These are phyloP conservation scores for Besnoitia besnoiti DNA, from an alignment of 169 alveolate species.

Conservation along the genomic window DNA sequence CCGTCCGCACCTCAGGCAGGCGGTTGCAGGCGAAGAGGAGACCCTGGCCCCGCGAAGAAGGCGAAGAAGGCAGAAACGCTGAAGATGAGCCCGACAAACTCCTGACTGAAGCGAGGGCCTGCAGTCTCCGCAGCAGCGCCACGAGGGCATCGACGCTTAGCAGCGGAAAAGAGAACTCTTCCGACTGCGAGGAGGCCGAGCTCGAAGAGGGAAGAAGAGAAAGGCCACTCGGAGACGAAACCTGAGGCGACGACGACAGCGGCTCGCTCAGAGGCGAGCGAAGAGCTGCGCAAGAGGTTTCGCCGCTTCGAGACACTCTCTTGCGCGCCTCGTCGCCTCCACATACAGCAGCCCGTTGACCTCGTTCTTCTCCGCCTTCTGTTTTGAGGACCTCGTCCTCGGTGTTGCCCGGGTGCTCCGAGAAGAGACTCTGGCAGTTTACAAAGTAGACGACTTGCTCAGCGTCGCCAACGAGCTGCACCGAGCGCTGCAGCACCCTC, in stretches of 20 bases:
- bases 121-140: not conserved
- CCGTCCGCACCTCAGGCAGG: not conserved
- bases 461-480: not conserved
- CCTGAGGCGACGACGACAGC: not conserved
- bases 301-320: not conserved
- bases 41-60: not conserved
- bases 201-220: not conserved
- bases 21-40: constrained; percentile 17
- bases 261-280: no score
- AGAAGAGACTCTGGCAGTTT: not conserved
- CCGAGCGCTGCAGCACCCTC: not conserved
- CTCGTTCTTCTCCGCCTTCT: not conserved
- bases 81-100: not conserved
- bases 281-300: not conserved
- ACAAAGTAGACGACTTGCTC: not conserved
- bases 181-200: no score
- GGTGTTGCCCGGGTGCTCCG: not conserved
- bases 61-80: not conserved
- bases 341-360: no score
- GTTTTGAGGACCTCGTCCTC: not conserved
- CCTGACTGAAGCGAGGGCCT: not conserved
- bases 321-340: not conserved
- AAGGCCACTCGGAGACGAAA: not conserved
- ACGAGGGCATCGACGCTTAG: not conserved
- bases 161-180: not conserved